A percentile compares a stretch with the other conserved stretches of the same genome.
Evolutionary conservation across 1,284 basidiomycete species (phyloP).

Genomic region (Pyrrhoderma lamaoense): DNA sequence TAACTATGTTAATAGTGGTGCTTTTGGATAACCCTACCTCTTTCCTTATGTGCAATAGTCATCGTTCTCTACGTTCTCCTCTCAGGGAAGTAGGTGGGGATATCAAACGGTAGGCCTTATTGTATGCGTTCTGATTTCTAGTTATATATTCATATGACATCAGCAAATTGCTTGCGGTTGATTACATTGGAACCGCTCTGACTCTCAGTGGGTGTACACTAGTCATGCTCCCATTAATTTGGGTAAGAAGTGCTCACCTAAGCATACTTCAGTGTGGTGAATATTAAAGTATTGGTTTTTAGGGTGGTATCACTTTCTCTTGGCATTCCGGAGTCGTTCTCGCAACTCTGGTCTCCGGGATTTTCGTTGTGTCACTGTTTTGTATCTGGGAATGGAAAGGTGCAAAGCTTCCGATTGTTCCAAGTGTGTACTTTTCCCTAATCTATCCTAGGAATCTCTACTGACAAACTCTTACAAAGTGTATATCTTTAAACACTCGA

Average conservation of each 20-base stretch:
- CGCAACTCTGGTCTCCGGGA: constrained; percentile 51
- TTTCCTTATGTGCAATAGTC: constrained; percentile 44
- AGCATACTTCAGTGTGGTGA: neutral
- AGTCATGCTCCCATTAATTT: constrained; percentile 64
- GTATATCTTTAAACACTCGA: constrained; percentile 66
- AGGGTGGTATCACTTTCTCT: constrained; percentile 65
- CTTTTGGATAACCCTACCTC: constrained; percentile 62
- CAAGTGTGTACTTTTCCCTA: constrained; percentile 36
- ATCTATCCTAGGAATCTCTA: neutral
- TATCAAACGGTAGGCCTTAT: constrained; percentile 34
- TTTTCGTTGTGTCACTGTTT: constrained; percentile 50
- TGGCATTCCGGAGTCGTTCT: constrained; percentile 61
- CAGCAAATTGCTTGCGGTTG: constrained; percentile 61
- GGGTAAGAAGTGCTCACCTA: constrained; percentile 38
- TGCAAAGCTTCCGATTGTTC: constrained; percentile 60
- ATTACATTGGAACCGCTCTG: constrained; percentile 55
- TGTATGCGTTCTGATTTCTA: neutral
- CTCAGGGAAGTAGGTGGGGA: constrained; percentile 57
- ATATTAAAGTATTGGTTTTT: neutral
- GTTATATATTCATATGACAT: neutral
- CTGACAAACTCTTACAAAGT: constrained; percentile 30
- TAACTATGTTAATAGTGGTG: constrained; percentile 38
- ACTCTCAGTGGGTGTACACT: constrained; percentile 57
- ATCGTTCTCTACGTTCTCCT: constrained; percentile 59
- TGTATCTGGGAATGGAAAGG: constrained; percentile 69